Conservation (phyloP, 2,329 filamentous ascomycete genomes). For the Phoma sp. region DNA sequence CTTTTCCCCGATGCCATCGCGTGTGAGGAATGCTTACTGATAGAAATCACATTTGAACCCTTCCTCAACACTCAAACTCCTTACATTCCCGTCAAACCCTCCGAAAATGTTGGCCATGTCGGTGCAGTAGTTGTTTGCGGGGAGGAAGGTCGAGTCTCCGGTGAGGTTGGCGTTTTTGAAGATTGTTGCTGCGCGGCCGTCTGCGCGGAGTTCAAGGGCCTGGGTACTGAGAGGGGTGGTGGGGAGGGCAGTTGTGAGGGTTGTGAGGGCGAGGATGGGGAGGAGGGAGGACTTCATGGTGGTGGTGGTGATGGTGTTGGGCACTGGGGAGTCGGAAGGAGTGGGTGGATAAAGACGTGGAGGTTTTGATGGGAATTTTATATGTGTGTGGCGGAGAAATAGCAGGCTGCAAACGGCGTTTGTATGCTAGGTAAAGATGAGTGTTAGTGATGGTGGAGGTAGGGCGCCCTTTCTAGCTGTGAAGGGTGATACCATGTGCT, state of each 20-base stretch:
- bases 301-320: neutral
- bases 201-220: neutral
- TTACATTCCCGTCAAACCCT: constrained; percentile 7
- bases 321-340: neutral
- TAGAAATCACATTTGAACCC: constrained; percentile 10
- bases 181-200: constrained; percentile 9
- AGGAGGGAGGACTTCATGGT: neutral
- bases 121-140: constrained; percentile 3
- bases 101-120: constrained; percentile 5
- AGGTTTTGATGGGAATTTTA: too few species aligned
- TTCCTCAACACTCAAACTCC: constrained; percentile 13
- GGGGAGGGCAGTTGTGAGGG: neutral
- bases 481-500: neutral
- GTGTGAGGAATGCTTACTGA: neutral
- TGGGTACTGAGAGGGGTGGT: neutral
- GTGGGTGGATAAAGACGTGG: neutral
- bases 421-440: neutral
- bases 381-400: neutral
- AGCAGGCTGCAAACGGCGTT: neutral
- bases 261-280: neutral
- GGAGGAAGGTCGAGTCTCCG: constrained; percentile 6
- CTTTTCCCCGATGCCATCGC: too few species aligned
- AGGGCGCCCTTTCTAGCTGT: constrained; percentile 2
- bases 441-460: too few species aligned
- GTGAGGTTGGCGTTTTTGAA: constrained; percentile 2